Base-by-base conservation (phyloP, 78 protist species). In the Dictyostelium brefeldianum region DNA sequence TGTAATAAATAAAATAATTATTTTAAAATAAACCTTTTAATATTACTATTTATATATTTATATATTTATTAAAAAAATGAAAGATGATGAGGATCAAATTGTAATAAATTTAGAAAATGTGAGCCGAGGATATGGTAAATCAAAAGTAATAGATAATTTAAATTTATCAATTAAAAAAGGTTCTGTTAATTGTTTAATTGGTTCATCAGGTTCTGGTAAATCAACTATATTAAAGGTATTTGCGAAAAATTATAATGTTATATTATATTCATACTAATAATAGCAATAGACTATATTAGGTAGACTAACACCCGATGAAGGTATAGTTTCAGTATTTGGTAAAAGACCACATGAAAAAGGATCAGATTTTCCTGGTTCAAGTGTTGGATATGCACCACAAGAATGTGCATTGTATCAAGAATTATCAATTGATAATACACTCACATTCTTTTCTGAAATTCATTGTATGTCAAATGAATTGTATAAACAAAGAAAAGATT, bases 371-470 rank as follows among this genome's bases (percentile, higher is more conserved):
- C 95, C 95, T 12, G 95, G 95, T 7, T 48, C 75, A 9, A 29
- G 5, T 9, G n/a, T 94, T 31, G 96, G 96, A 0, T 94, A 85
- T 80, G 83, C 90, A 56, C 96, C 96, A 17, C 96, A 94, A 27
- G 96, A 94, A 18, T 5, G 31, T 71, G 92, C 93, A 10, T 71
- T 94, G 14, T 94, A 83, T 31, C 7, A 25, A 3, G 92, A 83
- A 11, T 41, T 94, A 29, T 56, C 96, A 12, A 59, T 79, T 14
- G 47, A 22, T 12, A 91, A 94, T 20, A 94, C 92, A 18, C 10
- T 94, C 8, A 6, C 15, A 1, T 94, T 79, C 57, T 81, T 31
- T 65, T 89, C 56, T 18, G 27, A 41, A 3, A 51, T 93, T 14
- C 59, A 87, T 18, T 2, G 80, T 10, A 65, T 93, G 92, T 1